Evolutionary conservation across 2,329 filamentous ascomycete species (phyloP).

Genomic region (Cercospora sp.): DNA sequence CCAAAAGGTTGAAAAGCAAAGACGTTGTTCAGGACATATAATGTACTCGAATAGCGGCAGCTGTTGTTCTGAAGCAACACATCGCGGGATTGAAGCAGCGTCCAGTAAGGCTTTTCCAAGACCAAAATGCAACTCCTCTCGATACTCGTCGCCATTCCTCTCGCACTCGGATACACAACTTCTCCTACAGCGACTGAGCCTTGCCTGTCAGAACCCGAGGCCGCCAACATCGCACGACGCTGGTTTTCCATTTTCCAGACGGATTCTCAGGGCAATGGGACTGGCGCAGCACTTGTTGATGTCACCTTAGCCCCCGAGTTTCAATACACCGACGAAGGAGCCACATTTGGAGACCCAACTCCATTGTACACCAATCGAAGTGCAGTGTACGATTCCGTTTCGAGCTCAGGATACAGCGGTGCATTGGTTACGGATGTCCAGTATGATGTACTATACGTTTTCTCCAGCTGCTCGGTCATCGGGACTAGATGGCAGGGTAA

Average conservation of each 20-base stretch:
- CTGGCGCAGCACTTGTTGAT: conserved; percentile 16
- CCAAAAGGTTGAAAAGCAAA: not conserved
- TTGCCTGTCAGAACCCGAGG: conserved; percentile 17
- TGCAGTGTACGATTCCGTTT: conserved; percentile 12
- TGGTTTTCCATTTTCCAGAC: conserved; percentile 21
- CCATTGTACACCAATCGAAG: conserved; percentile 11
- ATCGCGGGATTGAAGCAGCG: not conserved
- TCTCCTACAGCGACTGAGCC: not conserved
- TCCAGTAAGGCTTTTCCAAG: not conserved
- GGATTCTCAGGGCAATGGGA: conserved; percentile 14
- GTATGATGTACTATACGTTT: conserved; percentile 8
- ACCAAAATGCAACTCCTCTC: not conserved
- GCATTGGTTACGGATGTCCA: conserved; percentile 16
- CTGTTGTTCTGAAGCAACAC: not conserved
- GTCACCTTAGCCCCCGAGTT: conserved; percentile 10
- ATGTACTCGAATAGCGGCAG: not conserved
- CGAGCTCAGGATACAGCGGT: conserved; percentile 9
- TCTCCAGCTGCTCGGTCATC: conserved; percentile 12
- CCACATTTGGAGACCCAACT: conserved; percentile 14
- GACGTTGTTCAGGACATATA: not conserved
- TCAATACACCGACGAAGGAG: conserved; percentile 16
- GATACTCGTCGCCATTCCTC: not conserved
- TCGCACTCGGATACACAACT: not conserved
- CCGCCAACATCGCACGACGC: conserved; percentile 16
- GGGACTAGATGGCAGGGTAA: conserved; percentile 15